Percentiles rank a stretch among this genome's conserved stretches.
phyloP scores from a whole-genome alignment of 257 asterid genomes.

The Orobanche coerulescens region DNA sequence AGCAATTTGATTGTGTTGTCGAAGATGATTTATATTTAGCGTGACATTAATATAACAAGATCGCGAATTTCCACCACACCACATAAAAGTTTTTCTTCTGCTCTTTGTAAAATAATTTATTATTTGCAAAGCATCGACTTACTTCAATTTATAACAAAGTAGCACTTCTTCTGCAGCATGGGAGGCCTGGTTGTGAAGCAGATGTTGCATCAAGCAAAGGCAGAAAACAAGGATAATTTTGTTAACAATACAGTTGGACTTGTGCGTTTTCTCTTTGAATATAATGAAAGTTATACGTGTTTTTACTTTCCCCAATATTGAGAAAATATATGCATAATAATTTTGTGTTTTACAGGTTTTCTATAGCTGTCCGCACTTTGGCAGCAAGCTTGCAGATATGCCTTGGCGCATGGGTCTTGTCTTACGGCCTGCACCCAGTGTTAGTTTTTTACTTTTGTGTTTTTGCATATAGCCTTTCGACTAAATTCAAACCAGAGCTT shows the following conservation, averaged over 20 bases:
- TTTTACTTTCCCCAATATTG: slow-evolving; percentile 7
- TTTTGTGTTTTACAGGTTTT: slow-evolving; percentile 53
- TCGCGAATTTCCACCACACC: background rate
- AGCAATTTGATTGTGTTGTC: slow-evolving; percentile 1
- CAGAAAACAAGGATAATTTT: slow-evolving; percentile 66
- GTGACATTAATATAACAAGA: slow-evolving; percentile 3
- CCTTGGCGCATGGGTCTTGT: slow-evolving; percentile 99
- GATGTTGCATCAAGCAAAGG: slow-evolving; percentile 81
- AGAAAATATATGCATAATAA: slow-evolving; percentile 1
- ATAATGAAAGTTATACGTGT: slow-evolving; percentile 2
- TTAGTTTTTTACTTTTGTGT: slow-evolving; percentile 35
- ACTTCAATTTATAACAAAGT: slow-evolving; percentile 12
- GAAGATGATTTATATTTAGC: background rate
- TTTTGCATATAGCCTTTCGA: slow-evolving; percentile 10
- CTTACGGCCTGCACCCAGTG: slow-evolving; percentile 97
- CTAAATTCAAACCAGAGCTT: slow-evolving; percentile 9
- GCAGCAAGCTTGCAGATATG: slow-evolving; percentile 99
- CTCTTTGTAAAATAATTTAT: background rate
- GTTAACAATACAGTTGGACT: slow-evolving; percentile 82
- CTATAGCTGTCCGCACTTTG: slow-evolving; percentile 98
- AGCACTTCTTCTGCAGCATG: slow-evolving; percentile 57
- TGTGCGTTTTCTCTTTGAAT: slow-evolving; percentile 41
- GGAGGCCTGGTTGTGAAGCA: slow-evolving; percentile 99
- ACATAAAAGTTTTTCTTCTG: background rate
- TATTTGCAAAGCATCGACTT: slow-evolving; percentile 13